Conservation (phyloP, 1,284 basidiomycete species). For the Fomitopsis palustris region DNA sequence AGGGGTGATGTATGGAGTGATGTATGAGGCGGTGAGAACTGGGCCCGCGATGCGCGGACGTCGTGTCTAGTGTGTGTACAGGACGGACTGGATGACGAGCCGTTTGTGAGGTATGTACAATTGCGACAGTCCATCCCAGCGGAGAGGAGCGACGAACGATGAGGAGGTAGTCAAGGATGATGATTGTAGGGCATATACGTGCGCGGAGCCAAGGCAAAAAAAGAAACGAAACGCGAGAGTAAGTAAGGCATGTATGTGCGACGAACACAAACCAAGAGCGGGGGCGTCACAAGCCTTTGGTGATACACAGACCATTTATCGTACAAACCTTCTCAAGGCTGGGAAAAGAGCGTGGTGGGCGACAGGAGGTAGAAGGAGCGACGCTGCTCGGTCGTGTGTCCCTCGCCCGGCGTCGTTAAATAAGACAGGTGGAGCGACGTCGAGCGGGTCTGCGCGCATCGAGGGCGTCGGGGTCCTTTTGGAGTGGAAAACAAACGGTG, state of each 20-base stretch:
- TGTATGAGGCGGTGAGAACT: neutral
- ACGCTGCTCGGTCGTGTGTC: neutral
- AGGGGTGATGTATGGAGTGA: neutral
- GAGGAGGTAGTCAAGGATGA: neutral
- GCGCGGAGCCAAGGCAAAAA: neutral
- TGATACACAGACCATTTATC: neutral
- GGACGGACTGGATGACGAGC: neutral
- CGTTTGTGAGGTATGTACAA: neutral
- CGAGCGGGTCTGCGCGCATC: slow-evolving; percentile 2
- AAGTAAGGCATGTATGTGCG: neutral
- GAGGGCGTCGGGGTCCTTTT: neutral
- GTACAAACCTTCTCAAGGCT: neutral
- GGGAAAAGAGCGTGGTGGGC: neutral
- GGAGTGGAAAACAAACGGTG: neutral
- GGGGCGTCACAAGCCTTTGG: neutral
- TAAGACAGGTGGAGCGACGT: neutral
- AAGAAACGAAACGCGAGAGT: neutral
- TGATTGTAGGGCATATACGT: neutral
- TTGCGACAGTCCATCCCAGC: neutral
- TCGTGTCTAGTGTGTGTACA: neutral
- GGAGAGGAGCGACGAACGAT: neutral
- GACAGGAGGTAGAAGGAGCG: neutral
- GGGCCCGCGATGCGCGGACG: neutral
- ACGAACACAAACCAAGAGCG: neutral
- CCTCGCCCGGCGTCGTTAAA: neutral